A percentile compares a stretch with the other conserved stretches of the same genome.
Conservation (phyloP, 2,329 filamentous ascomycete genomes). For the Zelopaecilomyces penicillatus region DNA sequence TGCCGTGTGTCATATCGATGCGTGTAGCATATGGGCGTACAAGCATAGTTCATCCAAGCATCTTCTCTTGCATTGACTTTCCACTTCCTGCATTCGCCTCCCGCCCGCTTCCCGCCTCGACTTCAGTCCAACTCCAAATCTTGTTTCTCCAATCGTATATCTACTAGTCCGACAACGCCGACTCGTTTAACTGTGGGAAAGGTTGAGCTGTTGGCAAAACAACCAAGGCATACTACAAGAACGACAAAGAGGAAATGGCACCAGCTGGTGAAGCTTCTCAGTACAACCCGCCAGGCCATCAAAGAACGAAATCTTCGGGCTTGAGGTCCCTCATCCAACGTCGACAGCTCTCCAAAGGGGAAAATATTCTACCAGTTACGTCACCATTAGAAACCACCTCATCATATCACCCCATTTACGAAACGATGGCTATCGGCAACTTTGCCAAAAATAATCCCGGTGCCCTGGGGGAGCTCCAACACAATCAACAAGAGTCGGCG, state of each 20-base stretch:
- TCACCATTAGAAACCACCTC: slow-evolving; percentile 16
- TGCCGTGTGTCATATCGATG: background rate
- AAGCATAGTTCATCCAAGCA: background rate
- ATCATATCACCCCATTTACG: slow-evolving; percentile 11
- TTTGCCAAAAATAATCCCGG: slow-evolving; percentile 31
- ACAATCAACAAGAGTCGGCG: slow-evolving; percentile 41
- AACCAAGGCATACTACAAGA: too few relatives aligned
- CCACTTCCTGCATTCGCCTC: too few relatives aligned
- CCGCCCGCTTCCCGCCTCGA: too few relatives aligned
- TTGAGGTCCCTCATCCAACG: slow-evolving; percentile 43
- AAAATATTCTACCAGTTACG: slow-evolving; percentile 18
- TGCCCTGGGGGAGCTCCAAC: slow-evolving; percentile 48
- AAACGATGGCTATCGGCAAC: slow-evolving; percentile 22
- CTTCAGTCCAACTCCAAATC: too few relatives aligned
- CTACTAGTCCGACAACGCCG: too few relatives aligned
- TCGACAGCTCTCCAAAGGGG: slow-evolving; percentile 37
- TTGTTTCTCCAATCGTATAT: too few relatives aligned
- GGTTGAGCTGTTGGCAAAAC: too few relatives aligned
- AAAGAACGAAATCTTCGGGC: slow-evolving; percentile 41
- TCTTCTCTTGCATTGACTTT: too few relatives aligned
- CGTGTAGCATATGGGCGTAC: background rate
- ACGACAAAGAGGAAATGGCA: slow-evolving; percentile 11
- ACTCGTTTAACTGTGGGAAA: too few relatives aligned
- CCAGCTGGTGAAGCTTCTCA: slow-evolving; percentile 6
- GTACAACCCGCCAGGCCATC: slow-evolving; percentile 19